Evolutionary conservation across 1,139 yeast species (phyloP).

Genomic region (Taiozyma onychis): DNA sequence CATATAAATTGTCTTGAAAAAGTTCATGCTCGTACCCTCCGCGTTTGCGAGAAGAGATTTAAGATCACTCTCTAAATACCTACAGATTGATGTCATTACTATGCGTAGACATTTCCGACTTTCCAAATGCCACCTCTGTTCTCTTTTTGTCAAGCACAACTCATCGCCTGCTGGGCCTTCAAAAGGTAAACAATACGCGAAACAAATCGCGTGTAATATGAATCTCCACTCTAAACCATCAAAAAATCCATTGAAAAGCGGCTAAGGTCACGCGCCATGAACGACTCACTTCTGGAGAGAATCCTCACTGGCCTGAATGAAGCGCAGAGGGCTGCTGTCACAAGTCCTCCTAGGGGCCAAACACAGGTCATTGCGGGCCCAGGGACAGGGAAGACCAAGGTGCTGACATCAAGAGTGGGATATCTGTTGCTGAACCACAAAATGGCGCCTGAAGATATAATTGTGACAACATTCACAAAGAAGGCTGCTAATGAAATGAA

Average conservation of each 20-base stretch:
- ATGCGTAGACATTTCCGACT: too few species aligned
- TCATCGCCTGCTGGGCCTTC: neutral
- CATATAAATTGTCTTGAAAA: constrained; percentile 10
- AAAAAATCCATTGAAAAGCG: neutral
- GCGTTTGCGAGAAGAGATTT: constrained; percentile 3
- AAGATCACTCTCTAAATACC: neutral
- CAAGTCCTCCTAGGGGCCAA: constrained; percentile 43
- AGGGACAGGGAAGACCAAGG: constrained; percentile 79
- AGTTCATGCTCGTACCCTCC: constrained; percentile 8
- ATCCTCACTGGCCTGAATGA: constrained; percentile 38
- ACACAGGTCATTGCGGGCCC: constrained; percentile 90
- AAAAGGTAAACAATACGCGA: neutral
- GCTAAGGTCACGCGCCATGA: neutral
- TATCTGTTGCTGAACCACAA: constrained; percentile 47
- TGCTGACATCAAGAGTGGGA: constrained; percentile 74
- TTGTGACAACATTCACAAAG: constrained; percentile 88
- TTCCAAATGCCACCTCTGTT: too few species aligned
- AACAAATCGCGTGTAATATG: neutral
- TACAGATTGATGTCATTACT: neutral
- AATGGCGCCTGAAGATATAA: constrained; percentile 52
- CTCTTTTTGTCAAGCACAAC: neutral
- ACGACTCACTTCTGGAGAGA: neutral
- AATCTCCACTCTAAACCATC: neutral
- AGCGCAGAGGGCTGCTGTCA: constrained; percentile 58
- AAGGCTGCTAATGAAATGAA: constrained; percentile 85